These are phyloP conservation scores for Microbotryum violaceum DNA, from an alignment of 1,284 basidiomycete genomes.

Conservation along the genomic window DNA sequence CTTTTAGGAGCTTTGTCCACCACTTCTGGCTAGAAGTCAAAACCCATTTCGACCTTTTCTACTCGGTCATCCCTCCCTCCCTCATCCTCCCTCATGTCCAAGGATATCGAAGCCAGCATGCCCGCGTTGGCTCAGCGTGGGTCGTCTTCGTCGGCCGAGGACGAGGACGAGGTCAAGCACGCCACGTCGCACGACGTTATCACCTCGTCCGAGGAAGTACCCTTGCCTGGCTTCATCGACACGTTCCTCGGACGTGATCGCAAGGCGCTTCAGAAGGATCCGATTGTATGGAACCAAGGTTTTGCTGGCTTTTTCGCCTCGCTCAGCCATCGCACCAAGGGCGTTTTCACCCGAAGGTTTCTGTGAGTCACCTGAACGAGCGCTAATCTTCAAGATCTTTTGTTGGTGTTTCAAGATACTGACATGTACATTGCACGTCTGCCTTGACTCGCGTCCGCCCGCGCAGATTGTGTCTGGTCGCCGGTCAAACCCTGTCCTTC, in stretches of 20 bases:
- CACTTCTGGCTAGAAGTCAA: no score
- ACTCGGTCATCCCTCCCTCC: no score
- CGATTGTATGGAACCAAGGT: conserved; percentile 12
- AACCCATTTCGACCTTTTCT: no score
- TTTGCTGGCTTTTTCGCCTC: conserved; percentile 49
- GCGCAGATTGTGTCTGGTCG: conserved; percentile 33
- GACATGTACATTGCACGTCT: conserved; percentile 35
- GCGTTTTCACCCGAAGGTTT: conserved; percentile 66
- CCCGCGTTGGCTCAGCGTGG: neutral
- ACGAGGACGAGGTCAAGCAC: conserved; percentile 1
- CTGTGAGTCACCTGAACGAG: conserved; percentile 48
- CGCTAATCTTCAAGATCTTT: neutral
- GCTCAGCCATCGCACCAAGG: conserved; percentile 54
- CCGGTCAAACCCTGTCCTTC: conserved; percentile 71
- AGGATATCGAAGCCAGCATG: no score
- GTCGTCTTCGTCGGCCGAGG: neutral
- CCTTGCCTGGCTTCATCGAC: conserved; percentile 5
- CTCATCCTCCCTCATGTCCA: no score
- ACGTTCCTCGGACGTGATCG: conserved; percentile 13
- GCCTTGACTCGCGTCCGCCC: conserved; percentile 30
- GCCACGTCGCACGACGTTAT: neutral
- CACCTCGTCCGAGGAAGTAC: neutral
- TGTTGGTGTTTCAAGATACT: neutral
- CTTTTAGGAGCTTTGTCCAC: no score
- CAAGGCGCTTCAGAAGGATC: conserved; percentile 3